phyloP scores from a whole-genome alignment of 225 moss, liverwort and hornwort genomes.

The Physcomitrium patens region DNA sequence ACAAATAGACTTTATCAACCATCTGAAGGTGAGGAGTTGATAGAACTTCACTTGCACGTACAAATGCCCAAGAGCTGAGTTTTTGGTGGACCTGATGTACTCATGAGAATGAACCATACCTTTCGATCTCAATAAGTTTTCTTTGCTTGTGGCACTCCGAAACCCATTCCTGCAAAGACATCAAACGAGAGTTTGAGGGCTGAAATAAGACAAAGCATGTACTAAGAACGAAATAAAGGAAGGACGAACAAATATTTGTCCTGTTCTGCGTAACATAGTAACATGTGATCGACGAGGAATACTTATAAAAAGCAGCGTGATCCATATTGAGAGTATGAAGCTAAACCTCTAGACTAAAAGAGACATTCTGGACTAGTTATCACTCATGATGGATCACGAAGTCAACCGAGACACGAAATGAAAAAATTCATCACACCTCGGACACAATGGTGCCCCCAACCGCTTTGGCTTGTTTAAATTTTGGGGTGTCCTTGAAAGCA shows the following conservation, averaged over 20 bases:
- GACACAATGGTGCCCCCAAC: conserved; percentile 74
- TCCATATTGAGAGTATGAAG: conserved; percentile 1
- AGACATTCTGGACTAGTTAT: background rate
- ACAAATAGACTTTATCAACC: conserved; percentile 22
- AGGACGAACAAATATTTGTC: conserved; percentile 7
- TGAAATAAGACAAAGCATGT: conserved; percentile 10
- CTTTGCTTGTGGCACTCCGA: conserved; percentile 66
- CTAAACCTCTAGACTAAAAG: conserved; percentile 5
- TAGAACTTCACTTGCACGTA: conserved; percentile 4
- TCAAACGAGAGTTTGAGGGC: conserved; percentile 19
- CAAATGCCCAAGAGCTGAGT: too few relatives aligned
- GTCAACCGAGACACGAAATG: background rate
- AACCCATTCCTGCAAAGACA: conserved; percentile 76
- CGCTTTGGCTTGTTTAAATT: conserved; percentile 81
- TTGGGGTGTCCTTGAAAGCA: conserved; percentile 77
- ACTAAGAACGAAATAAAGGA: conserved; percentile 13
- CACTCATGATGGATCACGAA: conserved; percentile 18
- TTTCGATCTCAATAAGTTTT: conserved; percentile 72
- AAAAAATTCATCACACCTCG: conserved; percentile 52
- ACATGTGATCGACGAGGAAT: conserved; percentile 11
- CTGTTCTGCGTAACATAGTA: background rate
- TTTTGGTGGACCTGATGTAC: conserved; percentile 12
- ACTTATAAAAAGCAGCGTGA: conserved; percentile 13
- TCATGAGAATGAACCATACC: conserved; percentile 34
- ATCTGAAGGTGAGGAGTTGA: conserved; percentile 16